Conservation (phyloP, 2,329 filamentous ascomycete species). For the Pezicula neosporulosa region DNA sequence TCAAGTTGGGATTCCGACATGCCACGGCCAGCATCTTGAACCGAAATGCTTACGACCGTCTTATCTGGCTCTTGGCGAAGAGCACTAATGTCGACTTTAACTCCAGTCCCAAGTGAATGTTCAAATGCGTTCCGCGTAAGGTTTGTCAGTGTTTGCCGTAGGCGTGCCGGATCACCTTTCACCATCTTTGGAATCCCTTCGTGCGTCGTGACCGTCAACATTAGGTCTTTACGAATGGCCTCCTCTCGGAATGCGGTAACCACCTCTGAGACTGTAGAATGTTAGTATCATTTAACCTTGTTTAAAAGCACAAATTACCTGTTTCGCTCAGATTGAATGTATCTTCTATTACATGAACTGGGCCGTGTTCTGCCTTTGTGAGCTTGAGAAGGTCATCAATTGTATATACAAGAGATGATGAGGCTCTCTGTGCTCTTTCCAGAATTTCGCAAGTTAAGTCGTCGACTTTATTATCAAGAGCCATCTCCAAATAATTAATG, state of each 20-base stretch:
- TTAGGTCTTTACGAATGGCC: constrained; percentile 15
- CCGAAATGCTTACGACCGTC: constrained; percentile 13
- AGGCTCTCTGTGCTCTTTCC: constrained; percentile 15
- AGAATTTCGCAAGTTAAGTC: constrained; percentile 16
- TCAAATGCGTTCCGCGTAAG: constrained; percentile 20
- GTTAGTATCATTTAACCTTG: not conserved
- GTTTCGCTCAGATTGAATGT: constrained; percentile 11
- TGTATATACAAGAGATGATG: constrained; percentile 13
- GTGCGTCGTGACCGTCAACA: constrained; percentile 15
- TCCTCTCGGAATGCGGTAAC: constrained; percentile 15
- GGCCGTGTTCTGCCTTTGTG: constrained; percentile 15
- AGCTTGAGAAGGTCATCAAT: constrained; percentile 19
- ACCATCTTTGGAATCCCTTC: constrained; percentile 17
- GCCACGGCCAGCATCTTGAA: constrained; percentile 19
- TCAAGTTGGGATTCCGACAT: constrained; percentile 21
- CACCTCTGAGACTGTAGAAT: constrained; percentile 8
- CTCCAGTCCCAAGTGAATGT: constrained; percentile 12
- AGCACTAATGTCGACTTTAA: constrained; percentile 19
- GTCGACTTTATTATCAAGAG: constrained; percentile 15
- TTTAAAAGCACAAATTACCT: not conserved
- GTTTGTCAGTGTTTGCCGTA: constrained; percentile 18
- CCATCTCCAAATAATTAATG: constrained; percentile 20
- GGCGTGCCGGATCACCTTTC: constrained; percentile 16
- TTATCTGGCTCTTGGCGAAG: constrained; percentile 7
- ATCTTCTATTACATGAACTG: constrained; percentile 8